Conservation (phyloP, 2,329 filamentous ascomycete genomes). For the Gliomastix tumulicola region DNA sequence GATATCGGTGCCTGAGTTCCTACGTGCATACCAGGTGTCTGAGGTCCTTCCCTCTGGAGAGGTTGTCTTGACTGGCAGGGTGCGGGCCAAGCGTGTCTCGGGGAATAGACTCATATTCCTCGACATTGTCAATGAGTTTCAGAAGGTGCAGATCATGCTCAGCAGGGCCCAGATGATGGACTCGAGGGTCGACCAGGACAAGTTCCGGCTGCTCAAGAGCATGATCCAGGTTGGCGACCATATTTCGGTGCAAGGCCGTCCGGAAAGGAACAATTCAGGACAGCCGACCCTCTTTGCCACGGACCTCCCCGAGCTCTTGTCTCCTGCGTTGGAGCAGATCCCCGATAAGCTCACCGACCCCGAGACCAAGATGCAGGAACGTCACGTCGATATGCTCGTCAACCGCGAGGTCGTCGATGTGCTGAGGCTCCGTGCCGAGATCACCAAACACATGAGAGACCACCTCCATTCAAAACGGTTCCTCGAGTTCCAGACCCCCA, state of each 20-base stretch:
- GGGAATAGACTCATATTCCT: constrained; percentile 80
- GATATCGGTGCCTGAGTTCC: constrained; percentile 25
- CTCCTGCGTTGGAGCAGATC: constrained; percentile 73
- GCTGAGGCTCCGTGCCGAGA: constrained; percentile 64
- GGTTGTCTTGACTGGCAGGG: constrained; percentile 50
- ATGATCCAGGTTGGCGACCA: constrained; percentile 75
- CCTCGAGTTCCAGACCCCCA: constrained; percentile 84
- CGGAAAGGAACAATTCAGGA: constrained; percentile 63
- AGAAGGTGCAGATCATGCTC: constrained; percentile 69
- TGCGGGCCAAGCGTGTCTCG: constrained; percentile 62
- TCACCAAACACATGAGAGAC: constrained; percentile 67
- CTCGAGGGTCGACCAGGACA: constrained; percentile 9
- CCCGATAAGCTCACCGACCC: constrained; percentile 64
- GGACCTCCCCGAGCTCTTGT: constrained; percentile 62
- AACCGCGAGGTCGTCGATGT: constrained; percentile 62
- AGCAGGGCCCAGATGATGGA: constrained; percentile 37
- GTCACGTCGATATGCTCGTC: constrained; percentile 82
- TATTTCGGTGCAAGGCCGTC: constrained; percentile 55
- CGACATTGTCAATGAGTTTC: constrained; percentile 67
- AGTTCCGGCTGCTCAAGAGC: constrained; percentile 55
- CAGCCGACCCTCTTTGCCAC: constrained; percentile 68
- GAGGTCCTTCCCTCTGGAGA: constrained; percentile 15
- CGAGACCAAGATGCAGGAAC: constrained; percentile 67
- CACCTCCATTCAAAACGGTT: constrained; percentile 69
- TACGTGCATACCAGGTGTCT: constrained; percentile 15